Evolutionary conservation across 2,329 filamentous ascomycete species (phyloP).

Genomic region (Didymella pomorum): DNA sequence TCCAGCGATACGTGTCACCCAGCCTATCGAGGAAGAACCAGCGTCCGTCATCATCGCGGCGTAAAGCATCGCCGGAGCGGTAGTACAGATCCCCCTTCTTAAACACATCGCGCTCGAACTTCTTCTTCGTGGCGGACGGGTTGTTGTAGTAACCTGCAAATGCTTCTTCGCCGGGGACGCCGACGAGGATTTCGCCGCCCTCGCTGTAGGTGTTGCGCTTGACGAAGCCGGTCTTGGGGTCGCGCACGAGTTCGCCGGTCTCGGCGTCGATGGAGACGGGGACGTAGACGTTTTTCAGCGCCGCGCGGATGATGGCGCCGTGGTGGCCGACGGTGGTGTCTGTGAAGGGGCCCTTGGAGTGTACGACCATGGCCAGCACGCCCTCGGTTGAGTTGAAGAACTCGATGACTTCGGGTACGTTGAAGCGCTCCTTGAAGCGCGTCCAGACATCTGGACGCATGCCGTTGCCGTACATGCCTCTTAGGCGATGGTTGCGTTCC

Average conservation of each 20-base stretch:
- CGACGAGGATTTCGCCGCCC: constrained; percentile 78
- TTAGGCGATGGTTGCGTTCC: constrained; percentile 66
- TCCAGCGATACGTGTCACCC: constrained; percentile 60
- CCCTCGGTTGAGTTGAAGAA: constrained; percentile 83
- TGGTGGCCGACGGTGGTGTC: constrained; percentile 72
- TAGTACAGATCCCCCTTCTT: constrained; percentile 56
- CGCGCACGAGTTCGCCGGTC: constrained; percentile 70
- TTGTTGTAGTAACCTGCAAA: constrained; percentile 74
- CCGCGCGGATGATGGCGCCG: constrained; percentile 65
- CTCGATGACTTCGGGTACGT: constrained; percentile 68
- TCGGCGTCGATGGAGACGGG: constrained; percentile 73
- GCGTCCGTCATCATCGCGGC: constrained; percentile 52
- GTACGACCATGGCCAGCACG: constrained; percentile 65
- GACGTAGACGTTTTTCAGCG: constrained; percentile 63
- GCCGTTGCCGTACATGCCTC: constrained; percentile 70
- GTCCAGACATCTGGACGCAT: constrained; percentile 73
- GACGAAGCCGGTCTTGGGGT: constrained; percentile 72
- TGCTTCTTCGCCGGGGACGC: constrained; percentile 55
- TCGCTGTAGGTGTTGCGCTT: constrained; percentile 67
- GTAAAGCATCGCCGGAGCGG: constrained; percentile 55
- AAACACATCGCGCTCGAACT: constrained; percentile 56
- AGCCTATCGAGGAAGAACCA: constrained; percentile 59
- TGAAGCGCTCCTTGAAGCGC: constrained; percentile 68
- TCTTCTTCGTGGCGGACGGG: constrained; percentile 68
- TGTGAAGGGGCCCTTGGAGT: constrained; percentile 63